Evolutionary conservation across 73 alveolate genomes (phyloP).

Genomic region (Tetrahymena malaccensis): DNA sequence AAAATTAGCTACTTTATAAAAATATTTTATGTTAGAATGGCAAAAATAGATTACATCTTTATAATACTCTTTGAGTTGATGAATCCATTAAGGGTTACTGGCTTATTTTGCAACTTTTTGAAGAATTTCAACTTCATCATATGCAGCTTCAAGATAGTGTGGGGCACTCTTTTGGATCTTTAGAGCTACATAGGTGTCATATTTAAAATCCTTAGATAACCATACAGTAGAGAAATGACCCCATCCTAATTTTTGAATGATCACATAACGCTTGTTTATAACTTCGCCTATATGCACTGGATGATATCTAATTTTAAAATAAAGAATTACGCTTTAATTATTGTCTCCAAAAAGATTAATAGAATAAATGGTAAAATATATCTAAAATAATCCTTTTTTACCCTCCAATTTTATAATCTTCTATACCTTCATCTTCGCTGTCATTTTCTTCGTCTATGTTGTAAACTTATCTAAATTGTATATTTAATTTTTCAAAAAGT

Average conservation of each 20-base stretch:
- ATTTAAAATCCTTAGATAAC: constrained; percentile 81
- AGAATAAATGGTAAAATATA: neutral
- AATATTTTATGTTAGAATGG: neutral
- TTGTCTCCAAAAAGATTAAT: neutral
- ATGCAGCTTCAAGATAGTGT: constrained; percentile 73
- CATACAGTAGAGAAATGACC: constrained; percentile 89
- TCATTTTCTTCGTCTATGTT: constrained; percentile 33
- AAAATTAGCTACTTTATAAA: neutral
- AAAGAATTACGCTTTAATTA: neutral
- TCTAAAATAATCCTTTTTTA: neutral
- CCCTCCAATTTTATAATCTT: constrained; percentile 43
- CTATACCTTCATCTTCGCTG: constrained; percentile 45
- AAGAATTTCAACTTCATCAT: constrained; percentile 58
- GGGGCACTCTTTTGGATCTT: constrained; percentile 79
- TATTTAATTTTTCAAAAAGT: neutral
- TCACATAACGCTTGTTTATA: constrained; percentile 73
- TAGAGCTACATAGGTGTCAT: constrained; percentile 78
- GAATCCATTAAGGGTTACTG: constrained; percentile 58
- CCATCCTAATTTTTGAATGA: constrained; percentile 87
- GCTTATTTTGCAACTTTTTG: constrained; percentile 36
- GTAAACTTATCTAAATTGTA: neutral
- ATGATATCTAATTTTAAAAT: constrained; percentile 56
- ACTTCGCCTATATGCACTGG: constrained; percentile 91
- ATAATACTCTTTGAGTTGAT: constrained; percentile 59
- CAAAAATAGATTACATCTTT: constrained; percentile 32